Base-by-base conservation (phyloP, 208 protist genomes). In the Naegleria fowleri region DNA sequence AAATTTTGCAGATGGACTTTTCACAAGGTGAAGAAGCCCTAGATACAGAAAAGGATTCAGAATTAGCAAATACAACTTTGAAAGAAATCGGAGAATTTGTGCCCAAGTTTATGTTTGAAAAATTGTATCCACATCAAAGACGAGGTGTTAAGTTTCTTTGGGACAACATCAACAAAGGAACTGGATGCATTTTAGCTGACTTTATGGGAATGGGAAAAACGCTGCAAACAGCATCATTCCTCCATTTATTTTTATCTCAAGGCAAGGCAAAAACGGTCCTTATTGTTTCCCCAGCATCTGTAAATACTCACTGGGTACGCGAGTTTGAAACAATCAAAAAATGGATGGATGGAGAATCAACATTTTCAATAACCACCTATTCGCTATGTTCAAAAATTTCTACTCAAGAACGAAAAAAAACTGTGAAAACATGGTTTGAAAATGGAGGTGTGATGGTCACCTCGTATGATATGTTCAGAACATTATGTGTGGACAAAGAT, bases 381-480 rank as follows among this genome's bases (percentile, higher is more conserved):
- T 0, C 5, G 7, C 15, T 88, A 59, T 4, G 5, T 1, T 41
- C 29, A 6, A n/a, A n/a, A 7, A 59, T 0, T 29, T 22, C 85
- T 38, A 5, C 39, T 5, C 9, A 55, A 22, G 41, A 22, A 59
- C 22, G 85, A 19, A 25, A 58, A 36, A 36, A 51, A 36, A 19
- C n/a, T 59, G 6, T 88, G 55, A 5, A 58, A 58, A 13, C 51
- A 38, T 88, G 85, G 85, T 33, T 38, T 5, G 55, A 75, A 40
- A 38, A 38, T n/a, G 51, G 95, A 16, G 92, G 93, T 19, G 94
- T 99, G 19, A 75, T 99, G 3, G 87, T 99, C 55, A 98, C 97
- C 22, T 98, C 98, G 9, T 99, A 99, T 91, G 92, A 96, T 5
- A 91, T 93, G 36, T 91, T 99, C 83, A 93, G 43, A 33, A 48